Base-by-base conservation (phyloP, 768 basidiomycete species). In the Hirschioporus abietinus region DNA sequence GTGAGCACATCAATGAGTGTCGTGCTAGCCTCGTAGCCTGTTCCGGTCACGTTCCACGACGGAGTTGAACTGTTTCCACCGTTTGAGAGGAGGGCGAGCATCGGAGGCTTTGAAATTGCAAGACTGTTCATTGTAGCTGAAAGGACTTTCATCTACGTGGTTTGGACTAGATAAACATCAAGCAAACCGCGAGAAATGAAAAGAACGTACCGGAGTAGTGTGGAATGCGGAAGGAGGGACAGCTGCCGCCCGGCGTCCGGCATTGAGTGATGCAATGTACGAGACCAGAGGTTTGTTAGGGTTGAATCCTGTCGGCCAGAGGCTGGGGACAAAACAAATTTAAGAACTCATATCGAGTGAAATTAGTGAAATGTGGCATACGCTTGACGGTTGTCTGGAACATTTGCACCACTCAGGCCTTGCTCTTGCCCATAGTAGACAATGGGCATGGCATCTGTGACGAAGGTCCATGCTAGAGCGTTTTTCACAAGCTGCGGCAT, bases 271-370 rank as follows among this genome's bases (percentile, higher is more conserved):
- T 57, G 72, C 78, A 60, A 86, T 76, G 68, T 83, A 82, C 65
- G 73, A 71, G 18, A 84, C 79, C 25, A 86, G 79, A 1, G 84
- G 80, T 64, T 83, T 81, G 63, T 84, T 78, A 23, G 81, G 78
- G 34, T 76, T 74, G 71, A 86, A 90, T 30, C 78, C 82, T 3
- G 86, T 81, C 7, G 82, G 77, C 89, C 89, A 90, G 27, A 89
- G 79, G 7, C 87, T 88, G 60, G 1, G 63, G 23, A 52, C 12
- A 34, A 10, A 24, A 62, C 23, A 24, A 52, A 66, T 36, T 64
- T 24, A 35, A 63, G 26, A 30, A 24, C 24, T 3, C 15, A n/a
- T 8, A 27, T 58, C 23, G 5, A 60, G 2, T 6, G n/a, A 15
- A 52, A 12, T 20, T 30, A 30, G 8, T 30, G 7, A 23, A 23